These are phyloP conservation scores for Mycena latifolia DNA, from an alignment of 768 basidiomycete species.

Conservation along the genomic window DNA sequence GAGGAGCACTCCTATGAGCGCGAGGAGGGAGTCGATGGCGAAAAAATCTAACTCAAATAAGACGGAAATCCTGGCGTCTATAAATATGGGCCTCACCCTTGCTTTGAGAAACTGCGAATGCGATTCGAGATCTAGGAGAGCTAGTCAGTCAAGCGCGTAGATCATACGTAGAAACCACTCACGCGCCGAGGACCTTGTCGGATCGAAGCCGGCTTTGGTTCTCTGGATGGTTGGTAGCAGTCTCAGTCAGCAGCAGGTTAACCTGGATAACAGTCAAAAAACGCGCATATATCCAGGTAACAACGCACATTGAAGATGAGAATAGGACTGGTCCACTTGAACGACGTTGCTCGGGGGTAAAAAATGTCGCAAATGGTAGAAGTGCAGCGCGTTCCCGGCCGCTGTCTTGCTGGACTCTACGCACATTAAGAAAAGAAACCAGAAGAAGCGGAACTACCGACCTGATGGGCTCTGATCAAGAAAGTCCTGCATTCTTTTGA, in stretches of 20 bases:
- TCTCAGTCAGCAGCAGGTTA: conserved; percentile 23
- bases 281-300: conserved; percentile 25
- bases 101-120: conserved; percentile 17
- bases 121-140: conserved; percentile 14
- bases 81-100: conserved; percentile 3
- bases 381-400: conserved; percentile 10
- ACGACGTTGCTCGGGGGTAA: not conserved
- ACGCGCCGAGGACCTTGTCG: conserved; percentile 31
- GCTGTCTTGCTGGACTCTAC: conserved; percentile 15
- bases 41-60: conserved; percentile 20
- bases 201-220: conserved; percentile 28
- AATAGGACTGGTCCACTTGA: conserved; percentile 20
- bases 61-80: not conserved
- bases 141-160: not conserved
- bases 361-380: conserved; percentile 25
- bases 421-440: not conserved
- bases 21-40: conserved; percentile 27
- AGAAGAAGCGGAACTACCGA: not conserved
- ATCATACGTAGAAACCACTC: not conserved
- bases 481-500: conserved; percentile 22
- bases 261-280: conserved; percentile 17
- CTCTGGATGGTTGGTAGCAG: conserved; percentile 11
- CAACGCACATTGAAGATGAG: conserved; percentile 26
- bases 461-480: conserved; percentile 16
- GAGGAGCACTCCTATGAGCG: conserved; percentile 19